Conservation (phyloP, 1,139 yeast genomes). For the Scheffersomyces lignicola region DNA sequence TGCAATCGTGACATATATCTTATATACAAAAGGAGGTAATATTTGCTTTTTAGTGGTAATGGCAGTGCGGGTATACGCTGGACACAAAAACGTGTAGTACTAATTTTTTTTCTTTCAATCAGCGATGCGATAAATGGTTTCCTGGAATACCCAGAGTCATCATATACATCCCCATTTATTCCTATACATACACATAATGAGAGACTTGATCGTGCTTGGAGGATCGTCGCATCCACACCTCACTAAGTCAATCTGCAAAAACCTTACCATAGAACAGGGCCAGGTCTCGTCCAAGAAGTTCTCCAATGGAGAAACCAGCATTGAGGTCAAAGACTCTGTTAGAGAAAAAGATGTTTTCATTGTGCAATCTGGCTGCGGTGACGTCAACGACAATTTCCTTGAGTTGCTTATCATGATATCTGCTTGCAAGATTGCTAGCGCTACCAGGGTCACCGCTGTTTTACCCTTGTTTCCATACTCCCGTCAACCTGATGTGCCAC, state of each 20-base stretch:
- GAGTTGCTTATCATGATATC: conserved; percentile 86
- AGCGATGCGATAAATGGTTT: no score
- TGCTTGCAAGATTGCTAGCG: conserved; percentile 95
- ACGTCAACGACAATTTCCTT: conserved; percentile 87
- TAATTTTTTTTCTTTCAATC: no score
- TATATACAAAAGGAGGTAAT: no score
- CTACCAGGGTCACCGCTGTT: conserved; percentile 90
- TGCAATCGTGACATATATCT: no score
- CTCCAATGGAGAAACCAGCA: conserved; percentile 87
- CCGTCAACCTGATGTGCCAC: conserved; percentile 95
- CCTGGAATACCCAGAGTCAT: no score
- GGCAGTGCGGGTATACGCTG: no score
- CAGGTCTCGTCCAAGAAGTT: conserved; percentile 58
- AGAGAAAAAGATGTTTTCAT: conserved; percentile 94
- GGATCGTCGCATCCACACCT: conserved; percentile 74
- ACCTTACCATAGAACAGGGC: conserved; percentile 62
- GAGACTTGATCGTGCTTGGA: conserved; percentile 74
- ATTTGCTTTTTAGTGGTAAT: no score
- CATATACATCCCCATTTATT: not conserved
- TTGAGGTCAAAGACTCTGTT: conserved; percentile 78
- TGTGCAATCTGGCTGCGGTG: conserved; percentile 78
- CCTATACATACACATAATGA: conserved; percentile 38
- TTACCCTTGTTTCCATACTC: conserved; percentile 94
- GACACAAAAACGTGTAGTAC: no score
- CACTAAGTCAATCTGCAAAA: conserved; percentile 60